Evolutionary conservation across 2,329 filamentous ascomycete species (phyloP).

Genomic region (Fusarium brachygibbosum): DNA sequence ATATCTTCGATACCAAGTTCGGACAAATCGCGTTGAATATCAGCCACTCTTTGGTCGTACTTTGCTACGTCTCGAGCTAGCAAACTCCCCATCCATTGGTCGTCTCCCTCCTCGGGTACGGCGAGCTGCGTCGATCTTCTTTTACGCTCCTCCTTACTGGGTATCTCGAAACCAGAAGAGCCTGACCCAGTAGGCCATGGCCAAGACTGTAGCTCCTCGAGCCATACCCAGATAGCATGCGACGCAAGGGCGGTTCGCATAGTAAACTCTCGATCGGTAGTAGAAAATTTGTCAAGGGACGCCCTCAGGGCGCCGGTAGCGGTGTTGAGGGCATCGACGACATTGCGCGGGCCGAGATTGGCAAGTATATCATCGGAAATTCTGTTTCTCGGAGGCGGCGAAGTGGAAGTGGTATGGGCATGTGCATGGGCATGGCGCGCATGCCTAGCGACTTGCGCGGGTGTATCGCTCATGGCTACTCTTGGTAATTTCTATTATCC

Average conservation of each 20-base stretch:
- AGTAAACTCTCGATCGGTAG: slow-evolving; percentile 78
- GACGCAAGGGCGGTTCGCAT: slow-evolving; percentile 78
- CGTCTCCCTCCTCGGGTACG: slow-evolving; percentile 43
- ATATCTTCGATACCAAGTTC: slow-evolving; percentile 85
- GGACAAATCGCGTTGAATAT: slow-evolving; percentile 78
- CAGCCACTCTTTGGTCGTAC: slow-evolving; percentile 80
- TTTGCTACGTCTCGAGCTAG: slow-evolving; percentile 71
- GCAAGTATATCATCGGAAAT: slow-evolving; percentile 70
- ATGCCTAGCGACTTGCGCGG: slow-evolving; percentile 51
- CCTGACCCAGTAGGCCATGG: slow-evolving; percentile 66
- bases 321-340: slow-evolving; percentile 70
- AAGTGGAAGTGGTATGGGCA: slow-evolving; percentile 45
- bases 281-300: slow-evolving; percentile 73
- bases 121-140: slow-evolving; percentile 53
- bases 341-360: slow-evolving; percentile 71
- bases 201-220: slow-evolving; percentile 76
- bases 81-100: slow-evolving; percentile 77
- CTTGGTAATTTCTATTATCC: slow-evolving; percentile 18
- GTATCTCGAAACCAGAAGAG: slow-evolving; percentile 68
- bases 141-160: slow-evolving; percentile 57
- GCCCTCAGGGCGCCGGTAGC: slow-evolving; percentile 66
- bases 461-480: slow-evolving; percentile 54
- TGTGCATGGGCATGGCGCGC: slow-evolving; percentile 47
- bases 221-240: slow-evolving; percentile 79
- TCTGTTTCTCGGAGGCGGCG: slow-evolving; percentile 61